Base-by-base conservation (phyloP, 306 rosid species). In the Trifolium subterraneum region DNA sequence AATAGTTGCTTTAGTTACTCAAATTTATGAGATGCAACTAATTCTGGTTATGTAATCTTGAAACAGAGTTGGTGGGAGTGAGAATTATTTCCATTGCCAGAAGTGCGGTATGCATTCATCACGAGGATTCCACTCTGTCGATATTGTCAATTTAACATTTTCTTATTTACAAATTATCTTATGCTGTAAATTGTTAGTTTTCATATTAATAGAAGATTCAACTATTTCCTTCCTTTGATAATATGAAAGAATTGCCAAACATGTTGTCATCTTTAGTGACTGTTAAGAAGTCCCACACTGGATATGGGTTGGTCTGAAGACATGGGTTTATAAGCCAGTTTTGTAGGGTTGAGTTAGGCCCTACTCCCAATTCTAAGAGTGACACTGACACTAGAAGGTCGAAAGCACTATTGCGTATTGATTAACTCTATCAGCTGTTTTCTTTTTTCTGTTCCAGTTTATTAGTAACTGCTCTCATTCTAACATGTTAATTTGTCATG, bases 51-150 rank as follows among this genome's bases (percentile, higher is more conserved):
- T 80, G 55, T 75, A 11, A 64, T 77, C 33, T 84, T 79, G 36
- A 63, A 71, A 79, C 97, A 94, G 99, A 82, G 88, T 90, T 62
- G 99, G 96, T 50, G 96, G 99, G 14, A 89, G 82, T 20, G 96
- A 90, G 68, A 90, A 90, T 36, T 94, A 54, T 83, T 94, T 71
- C 80, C 99, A 94, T 79, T 94, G 99, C 96, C 35, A 85, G 63
- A 94, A 94, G 83, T 95, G 99, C 33, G 97, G 99, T 95, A 90
- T 62, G 95, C 61, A 54, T 74, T 71, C 82, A 65, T 70, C 62
- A 42, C 74, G 22, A 20, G 6, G 22, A 10, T 44, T 19, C 44
- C 62, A 42, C 60, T 31, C 41, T 18, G 19, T 60, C 16, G 20
- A 10, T 47, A 29, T 51, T 13, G 45, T 56, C 63, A 18, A 22